These are phyloP conservation scores for Cercospora sp. DNA, from an alignment of 2,329 filamentous ascomycete species.

Conservation along the genomic window DNA sequence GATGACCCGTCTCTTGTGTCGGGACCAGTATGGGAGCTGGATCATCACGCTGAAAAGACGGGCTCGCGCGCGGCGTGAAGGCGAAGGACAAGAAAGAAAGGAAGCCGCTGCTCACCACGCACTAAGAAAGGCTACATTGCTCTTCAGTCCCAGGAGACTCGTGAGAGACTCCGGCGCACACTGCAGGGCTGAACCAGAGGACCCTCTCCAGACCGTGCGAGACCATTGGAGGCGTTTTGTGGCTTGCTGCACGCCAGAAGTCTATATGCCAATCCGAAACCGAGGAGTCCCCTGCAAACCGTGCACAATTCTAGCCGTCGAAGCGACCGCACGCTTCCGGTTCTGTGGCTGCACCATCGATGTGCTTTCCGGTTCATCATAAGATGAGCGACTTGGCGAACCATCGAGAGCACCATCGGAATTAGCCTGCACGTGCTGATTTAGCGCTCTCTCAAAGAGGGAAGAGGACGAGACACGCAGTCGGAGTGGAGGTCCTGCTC, in stretches of 20 bases:
- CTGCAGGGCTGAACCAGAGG: conserved; percentile 1
- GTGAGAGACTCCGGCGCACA: not conserved
- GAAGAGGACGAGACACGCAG: not conserved
- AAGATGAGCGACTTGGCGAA: not conserved
- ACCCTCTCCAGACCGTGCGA: conserved; percentile 2
- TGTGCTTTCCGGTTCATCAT: not conserved
- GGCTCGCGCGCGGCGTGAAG: not conserved
- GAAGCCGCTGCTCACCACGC: not conserved
- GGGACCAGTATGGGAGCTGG: conserved; percentile 6
- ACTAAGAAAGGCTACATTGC: not conserved
- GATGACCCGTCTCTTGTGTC: conserved; percentile 4
- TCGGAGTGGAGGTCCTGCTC: not conserved
- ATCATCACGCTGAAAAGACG: not conserved
- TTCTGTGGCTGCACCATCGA: not conserved
- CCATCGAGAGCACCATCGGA: not conserved
- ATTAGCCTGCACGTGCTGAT: not conserved
- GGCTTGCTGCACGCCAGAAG: conserved; percentile 1
- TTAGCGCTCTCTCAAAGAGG: not conserved
- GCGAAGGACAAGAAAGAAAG: not conserved
- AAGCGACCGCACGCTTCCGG: not conserved
- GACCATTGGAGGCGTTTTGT: conserved; percentile 2
- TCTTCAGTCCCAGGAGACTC: not conserved
- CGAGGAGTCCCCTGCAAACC: not conserved
- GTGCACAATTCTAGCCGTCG: not conserved
- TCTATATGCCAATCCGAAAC: not conserved